Evolutionary conservation across 345 rosid species (phyloP), one percentile per base, ranked within the genome.

Genomic region (Melaleuca quinquenervia): DNA sequence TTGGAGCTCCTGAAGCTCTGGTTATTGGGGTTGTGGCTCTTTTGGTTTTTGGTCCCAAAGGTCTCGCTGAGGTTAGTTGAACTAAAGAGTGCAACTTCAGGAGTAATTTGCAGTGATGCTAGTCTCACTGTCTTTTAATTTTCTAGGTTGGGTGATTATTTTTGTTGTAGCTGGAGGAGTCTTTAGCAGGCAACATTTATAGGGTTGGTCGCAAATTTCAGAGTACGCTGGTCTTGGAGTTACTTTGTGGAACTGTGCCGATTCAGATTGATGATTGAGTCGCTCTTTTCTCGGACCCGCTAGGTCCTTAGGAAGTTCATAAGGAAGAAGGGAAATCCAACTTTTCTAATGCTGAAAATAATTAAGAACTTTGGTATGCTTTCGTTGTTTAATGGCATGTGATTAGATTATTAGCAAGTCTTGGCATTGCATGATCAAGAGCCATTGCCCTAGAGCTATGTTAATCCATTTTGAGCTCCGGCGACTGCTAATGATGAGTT

Each of bases 1-100:
- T 97, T 88, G 99, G 99, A 88, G 99, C 98, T 91, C 98, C 99
- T 80, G 98, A 96, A 90, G 99, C 97, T 91, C 80, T 97, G 91
- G 98, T 97, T 84, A 96, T 97, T 91, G 99, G 99, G 41, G 98
- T 94, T 83, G 99, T 97, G 86, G 99, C 98, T 89, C 92, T 97
- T 90, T 90, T 97, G 90, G 99, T 96, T 87, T 97, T 97, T 89
- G 99, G 99, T 85, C 99, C 99, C 88, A 97, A 97, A 93, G 99
- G 98, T 82, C 95, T 96, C 56, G 99, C 99, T 83, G 99, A 97
- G 98, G 99, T 97, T 80, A 75, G 93, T 91, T 9, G 58, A 24
- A 51, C 41, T 83, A 24, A 50, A 45, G n/a, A 29, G 1, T 51
- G 27, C 49, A 21, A 18, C 22, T 82, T 82, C 24, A 7, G 32